Conservation (phyloP, 1,284 basidiomycete genomes). For the Pisolithus thermaeus region DNA sequence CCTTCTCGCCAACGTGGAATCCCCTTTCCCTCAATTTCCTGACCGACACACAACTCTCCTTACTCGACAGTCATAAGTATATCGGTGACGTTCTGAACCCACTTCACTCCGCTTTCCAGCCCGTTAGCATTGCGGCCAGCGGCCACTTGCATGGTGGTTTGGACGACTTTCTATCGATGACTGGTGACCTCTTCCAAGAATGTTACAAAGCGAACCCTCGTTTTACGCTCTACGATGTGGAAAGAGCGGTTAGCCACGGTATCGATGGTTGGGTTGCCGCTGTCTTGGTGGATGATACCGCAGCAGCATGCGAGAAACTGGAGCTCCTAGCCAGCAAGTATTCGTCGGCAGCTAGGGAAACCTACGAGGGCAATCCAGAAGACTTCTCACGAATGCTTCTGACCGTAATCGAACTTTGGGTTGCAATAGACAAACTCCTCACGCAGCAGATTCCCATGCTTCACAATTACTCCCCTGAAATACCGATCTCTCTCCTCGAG, state of each 20-base stretch:
- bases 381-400: too few species aligned
- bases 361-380: too few species aligned
- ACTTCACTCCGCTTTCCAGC: background rate
- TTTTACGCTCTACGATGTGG: slow-evolving; percentile 2
- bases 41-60: slow-evolving; percentile 6
- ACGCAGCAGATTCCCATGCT: too few species aligned
- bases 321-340: too few species aligned
- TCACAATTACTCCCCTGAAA: too few species aligned
- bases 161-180: background rate
- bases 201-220: slow-evolving; percentile 1
- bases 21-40: slow-evolving; percentile 8
- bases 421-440: too few species aligned
- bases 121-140: background rate
- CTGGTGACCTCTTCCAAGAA: background rate
- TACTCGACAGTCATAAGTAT: background rate
- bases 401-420: too few species aligned
- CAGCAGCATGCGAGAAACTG: too few species aligned
- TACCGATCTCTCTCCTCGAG: too few species aligned
- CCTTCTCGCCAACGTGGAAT: slow-evolving; percentile 5
- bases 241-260: background rate
- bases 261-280: too few species aligned
- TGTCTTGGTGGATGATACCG: too few species aligned
- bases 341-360: too few species aligned
- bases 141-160: background rate
- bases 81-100: background rate